Base-by-base conservation (phyloP, 2,329 filamentous ascomycete genomes). In the Phaeophleospora eucalypticola region DNA sequence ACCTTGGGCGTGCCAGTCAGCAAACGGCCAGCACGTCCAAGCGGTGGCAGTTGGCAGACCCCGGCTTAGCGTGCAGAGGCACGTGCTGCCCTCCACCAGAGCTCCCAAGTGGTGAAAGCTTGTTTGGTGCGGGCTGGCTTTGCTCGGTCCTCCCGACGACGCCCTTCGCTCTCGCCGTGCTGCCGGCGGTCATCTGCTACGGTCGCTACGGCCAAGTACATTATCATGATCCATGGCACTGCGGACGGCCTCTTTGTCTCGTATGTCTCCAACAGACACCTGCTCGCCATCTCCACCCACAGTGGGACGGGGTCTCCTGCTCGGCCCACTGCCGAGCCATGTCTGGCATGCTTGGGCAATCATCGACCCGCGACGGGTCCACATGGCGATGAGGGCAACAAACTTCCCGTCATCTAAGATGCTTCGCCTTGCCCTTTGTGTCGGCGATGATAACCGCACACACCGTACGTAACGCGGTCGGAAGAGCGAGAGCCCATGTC, bases 221-320 rank as follows among this genome's bases (percentile, higher is more conserved):
- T 29, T 29, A 29, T 29, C 24, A 29, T 29, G 6, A 47, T 39
- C 42, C 43, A 47, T 47, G 45, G 36, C 24, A 38, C 45, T 27
- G 32, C 32, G 45, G 34, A 20, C 45, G 10, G 45, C 45, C 44
- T 38, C 45, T 47, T 47, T 47, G 38, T 47, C 38, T 38, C 40
- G 18, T 43, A 38, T 35, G 38, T 29, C 24, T 12, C 6, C 24
- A 6, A 6, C 24, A 12, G 6, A 29, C 24, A 29, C 24, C 24
- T 12, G 12, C 24, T 29, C 24, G 24, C 24, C 24, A 29, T 29
- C 24, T 7, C 12, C 24, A 29, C 24, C 24, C 24, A 29, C n/a
- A n/a, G n/a, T n/a, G n/a, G n/a, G n/a, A n/a, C n/a, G n/a, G n/a
- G n/a, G n/a, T n/a, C n/a, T 29, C 7, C 12, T 12, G 24, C 24